Base-by-base conservation (phyloP, 805 yeast species). In the Dipodascus geniculatus region DNA sequence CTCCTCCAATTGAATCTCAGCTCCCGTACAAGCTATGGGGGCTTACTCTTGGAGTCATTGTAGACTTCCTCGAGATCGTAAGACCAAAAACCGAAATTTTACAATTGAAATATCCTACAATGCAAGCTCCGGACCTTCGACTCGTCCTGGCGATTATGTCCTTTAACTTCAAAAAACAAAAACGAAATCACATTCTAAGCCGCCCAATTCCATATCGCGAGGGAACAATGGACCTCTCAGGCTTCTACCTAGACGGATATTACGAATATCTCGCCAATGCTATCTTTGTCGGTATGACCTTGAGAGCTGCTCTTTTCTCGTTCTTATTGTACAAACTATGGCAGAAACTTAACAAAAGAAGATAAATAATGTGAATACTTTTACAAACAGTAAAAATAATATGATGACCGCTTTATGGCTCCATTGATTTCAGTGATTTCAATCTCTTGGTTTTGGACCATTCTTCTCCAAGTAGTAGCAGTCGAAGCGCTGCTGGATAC, bases 381-480 rank as follows among this genome's bases (percentile, higher is more conserved):
- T 28, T 14, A 28, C 35, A 28, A 28, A 28, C 8, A 28, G 35
- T 28, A 8, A 8, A 8, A 28, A 16, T 17, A 38, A 6, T 14
- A 6, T 6, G 4, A 14, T n/a, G 8, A 14, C 23, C 28, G n/a
- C 3, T 20, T 16, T 50, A 48, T 8, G n/a, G 35, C 16, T 49
- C 42, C 57, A 61, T 42, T 2, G 57, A 57, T 23, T 50, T 47
- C 2, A 59, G 31, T 2, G 54, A 55, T 48, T 60, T 58, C 23
- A 85, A 63, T 17, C 55, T 65, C 0, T 84, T 81, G 0, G 68
- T 68, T 1, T 64, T 61, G 11, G 63, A 57, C 85, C 91, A 87
- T 50, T 87, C 96, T 61, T 91, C 96, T 2, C 90, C 90, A 24
- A 88, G 67, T 3, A 91, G 75, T 51, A 79, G 68, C 54, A 93